Percentiles rank a stretch among this genome's conserved stretches.
Evolutionary conservation across 495 filamentous ascomycete genomes (phyloP).

Genomic region (Podospora conica): DNA sequence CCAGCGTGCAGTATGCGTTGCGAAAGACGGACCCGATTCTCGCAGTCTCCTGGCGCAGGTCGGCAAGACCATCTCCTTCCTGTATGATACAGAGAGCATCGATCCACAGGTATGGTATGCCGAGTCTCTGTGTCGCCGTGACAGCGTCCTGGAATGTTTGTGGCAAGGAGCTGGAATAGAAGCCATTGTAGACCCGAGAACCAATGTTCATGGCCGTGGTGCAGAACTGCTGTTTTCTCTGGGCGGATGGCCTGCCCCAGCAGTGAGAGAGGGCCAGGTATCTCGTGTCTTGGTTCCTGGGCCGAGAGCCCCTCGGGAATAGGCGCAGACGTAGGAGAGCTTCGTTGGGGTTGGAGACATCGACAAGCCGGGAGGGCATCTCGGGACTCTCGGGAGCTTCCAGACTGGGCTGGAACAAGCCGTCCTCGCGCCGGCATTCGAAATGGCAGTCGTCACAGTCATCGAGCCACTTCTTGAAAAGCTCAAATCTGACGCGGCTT

Average conservation of each 20-base stretch:
- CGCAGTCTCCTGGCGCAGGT: neutral
- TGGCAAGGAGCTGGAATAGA: neutral
- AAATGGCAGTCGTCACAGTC: neutral
- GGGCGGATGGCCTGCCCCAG: neutral
- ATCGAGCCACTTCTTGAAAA: neutral
- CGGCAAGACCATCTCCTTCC: neutral
- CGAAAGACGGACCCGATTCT: neutral
- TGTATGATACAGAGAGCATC: constrained; percentile 8
- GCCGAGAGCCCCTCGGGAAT: neutral
- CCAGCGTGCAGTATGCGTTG: neutral
- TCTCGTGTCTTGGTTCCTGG: neutral
- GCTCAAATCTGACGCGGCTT: neutral
- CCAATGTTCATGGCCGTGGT: neutral
- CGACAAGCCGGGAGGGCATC: neutral
- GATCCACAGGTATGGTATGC: constrained; percentile 2
- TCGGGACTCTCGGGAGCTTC: neutral
- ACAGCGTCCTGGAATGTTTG: neutral
- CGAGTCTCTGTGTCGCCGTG: neutral
- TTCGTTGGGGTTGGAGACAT: neutral
- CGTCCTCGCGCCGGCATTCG: neutral
- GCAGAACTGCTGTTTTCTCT: neutral
- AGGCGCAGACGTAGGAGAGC: neutral
- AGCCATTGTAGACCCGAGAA: neutral
- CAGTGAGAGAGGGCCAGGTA: neutral
- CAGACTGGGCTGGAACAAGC: neutral